phyloP scores from a whole-genome alignment of 2,329 filamentous ascomycete species.

The Colletotrichum sp. region DNA sequence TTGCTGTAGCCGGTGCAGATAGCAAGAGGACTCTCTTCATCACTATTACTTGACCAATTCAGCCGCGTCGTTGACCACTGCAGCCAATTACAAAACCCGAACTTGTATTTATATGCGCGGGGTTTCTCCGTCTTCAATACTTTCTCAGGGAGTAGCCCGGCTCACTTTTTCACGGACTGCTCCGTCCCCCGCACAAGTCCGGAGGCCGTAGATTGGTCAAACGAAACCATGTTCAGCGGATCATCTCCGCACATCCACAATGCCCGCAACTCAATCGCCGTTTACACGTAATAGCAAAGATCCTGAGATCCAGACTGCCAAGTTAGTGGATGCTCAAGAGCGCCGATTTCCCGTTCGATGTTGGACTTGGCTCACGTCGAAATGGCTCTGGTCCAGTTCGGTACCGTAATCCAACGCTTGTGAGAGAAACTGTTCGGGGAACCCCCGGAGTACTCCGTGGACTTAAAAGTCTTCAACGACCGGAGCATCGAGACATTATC shows the following conservation, averaged over 20 bases:
- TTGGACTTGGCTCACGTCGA: background rate
- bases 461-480: background rate
- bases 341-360: background rate
- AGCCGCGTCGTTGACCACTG: background rate
- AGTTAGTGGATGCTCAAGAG: background rate
- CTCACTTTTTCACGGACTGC: background rate
- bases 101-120: background rate
- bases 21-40: background rate
- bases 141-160: background rate
- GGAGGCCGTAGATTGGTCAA: constrained; percentile 23
- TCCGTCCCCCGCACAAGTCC: background rate
- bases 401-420: background rate
- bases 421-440: background rate
- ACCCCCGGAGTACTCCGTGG: background rate
- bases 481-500: background rate
- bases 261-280: background rate
- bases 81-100: background rate
- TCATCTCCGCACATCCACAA: background rate
- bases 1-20: background rate
- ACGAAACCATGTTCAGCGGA: background rate
- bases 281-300: background rate
- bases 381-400: background rate
- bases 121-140: background rate
- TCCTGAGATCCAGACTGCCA: background rate
- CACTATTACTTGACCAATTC: background rate